Percentiles rank a stretch among this genome's conserved stretches.
Conservation (phyloP, 805 yeast genomes). For the Kluyveromyces starmeri region DNA sequence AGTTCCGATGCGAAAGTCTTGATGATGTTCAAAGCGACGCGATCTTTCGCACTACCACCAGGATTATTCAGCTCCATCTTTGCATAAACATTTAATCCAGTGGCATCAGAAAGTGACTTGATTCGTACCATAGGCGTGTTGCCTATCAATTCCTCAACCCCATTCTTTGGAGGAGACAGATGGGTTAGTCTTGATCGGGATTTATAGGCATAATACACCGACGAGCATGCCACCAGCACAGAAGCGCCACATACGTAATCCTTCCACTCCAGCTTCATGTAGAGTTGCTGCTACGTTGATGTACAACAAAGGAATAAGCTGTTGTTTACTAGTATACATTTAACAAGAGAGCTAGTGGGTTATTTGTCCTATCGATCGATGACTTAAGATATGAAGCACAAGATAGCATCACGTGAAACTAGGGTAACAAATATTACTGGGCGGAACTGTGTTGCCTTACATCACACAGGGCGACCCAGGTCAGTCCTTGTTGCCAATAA, state of each 20-base stretch:
- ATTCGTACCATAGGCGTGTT: conserved; percentile 79
- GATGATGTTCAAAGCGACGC: conserved; percentile 84
- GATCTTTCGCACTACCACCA: conserved; percentile 92
- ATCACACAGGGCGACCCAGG: too few relatives aligned
- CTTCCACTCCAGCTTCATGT: too few relatives aligned
- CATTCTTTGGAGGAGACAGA: conserved; percentile 33
- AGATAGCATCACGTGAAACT: too few relatives aligned
- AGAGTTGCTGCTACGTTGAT: too few relatives aligned
- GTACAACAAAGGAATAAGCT: too few relatives aligned
- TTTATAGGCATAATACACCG: conserved; percentile 5
- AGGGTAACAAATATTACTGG: too few relatives aligned
- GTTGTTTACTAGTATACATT: too few relatives aligned
- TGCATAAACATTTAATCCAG: conserved; percentile 81
- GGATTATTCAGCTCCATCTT: conserved; percentile 82
- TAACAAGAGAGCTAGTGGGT: too few relatives aligned
- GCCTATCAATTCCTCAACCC: conserved; percentile 76
- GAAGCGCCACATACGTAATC: conserved; percentile 3
- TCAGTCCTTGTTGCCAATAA: conserved; percentile 38
- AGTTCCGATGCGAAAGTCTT: conserved; percentile 27
- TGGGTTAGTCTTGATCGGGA: conserved; percentile 1
- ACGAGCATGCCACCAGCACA: conserved; percentile 3
- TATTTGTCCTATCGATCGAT: too few relatives aligned
- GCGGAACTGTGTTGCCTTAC: too few relatives aligned
- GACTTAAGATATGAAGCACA: too few relatives aligned
- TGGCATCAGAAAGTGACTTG: conserved; percentile 55